Conservation (phyloP, 2,329 filamentous ascomycete genomes). For the Penicillium vulpinum region DNA sequence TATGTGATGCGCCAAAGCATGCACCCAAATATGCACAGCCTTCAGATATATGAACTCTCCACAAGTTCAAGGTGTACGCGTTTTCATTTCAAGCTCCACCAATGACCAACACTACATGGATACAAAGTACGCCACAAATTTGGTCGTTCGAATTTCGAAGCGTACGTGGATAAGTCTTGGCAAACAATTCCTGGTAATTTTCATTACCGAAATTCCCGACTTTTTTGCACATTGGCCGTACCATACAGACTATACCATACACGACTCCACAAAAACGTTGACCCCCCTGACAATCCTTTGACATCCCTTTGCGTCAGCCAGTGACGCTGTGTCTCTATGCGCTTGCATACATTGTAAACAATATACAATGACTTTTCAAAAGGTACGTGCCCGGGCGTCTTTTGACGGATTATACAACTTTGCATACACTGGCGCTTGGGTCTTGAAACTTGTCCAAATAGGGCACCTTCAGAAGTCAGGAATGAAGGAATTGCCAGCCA, state of each 20-base stretch:
- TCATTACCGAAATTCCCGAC: background rate
- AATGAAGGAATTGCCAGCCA: conserved; percentile 8
- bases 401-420: background rate
- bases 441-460: background rate
- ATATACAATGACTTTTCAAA: background rate
- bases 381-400: background rate
- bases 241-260: background rate
- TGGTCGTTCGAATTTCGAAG: conserved; percentile 1
- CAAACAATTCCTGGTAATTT: conserved; percentile 9
- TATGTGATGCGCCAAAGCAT: background rate
- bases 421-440: background rate
- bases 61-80: conserved; percentile 21
- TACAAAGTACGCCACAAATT: conserved; percentile 19
- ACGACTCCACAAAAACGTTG: conserved; percentile 1
- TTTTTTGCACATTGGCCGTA: background rate
- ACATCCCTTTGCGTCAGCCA: conserved; percentile 27
- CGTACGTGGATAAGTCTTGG: conserved; percentile 26
- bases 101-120: conserved; percentile 24
- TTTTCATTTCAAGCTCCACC: conserved; percentile 19
- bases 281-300: conserved; percentile 29
- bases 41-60: conserved; percentile 12
- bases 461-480: background rate
- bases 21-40: background rate
- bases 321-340: conserved; percentile 22
- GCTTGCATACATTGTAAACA: background rate